Evolutionary conservation across 2,329 filamentous ascomycete species (phyloP).

Genomic region (Colletotrichum tanaceti): DNA sequence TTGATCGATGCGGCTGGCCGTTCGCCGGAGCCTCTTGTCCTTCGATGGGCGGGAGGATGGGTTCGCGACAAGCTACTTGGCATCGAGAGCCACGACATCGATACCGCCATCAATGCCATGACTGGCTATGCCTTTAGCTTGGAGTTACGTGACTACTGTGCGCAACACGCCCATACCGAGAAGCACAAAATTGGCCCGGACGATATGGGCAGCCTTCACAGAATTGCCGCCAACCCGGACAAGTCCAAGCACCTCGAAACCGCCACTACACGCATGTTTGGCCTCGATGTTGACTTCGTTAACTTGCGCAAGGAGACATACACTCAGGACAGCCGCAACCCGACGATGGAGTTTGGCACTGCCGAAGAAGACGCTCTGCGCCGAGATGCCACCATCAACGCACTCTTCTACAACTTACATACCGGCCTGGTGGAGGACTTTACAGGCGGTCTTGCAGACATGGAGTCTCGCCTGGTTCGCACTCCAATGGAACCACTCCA

Average conservation of each 20-base stretch:
- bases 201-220: conserved; percentile 82
- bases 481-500: conserved; percentile 90
- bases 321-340: conserved; percentile 87
- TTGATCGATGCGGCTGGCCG: conserved; percentile 68
- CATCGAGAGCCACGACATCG: conserved; percentile 81
- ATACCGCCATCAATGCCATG: conserved; percentile 87
- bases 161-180: conserved; percentile 66
- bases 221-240: conserved; percentile 90
- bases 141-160: conserved; percentile 76
- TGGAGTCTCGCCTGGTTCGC: conserved; percentile 77
- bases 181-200: conserved; percentile 69
- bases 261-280: conserved; percentile 85
- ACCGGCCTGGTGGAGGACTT: conserved; percentile 86
- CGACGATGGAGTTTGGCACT: conserved; percentile 92
- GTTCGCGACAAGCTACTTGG: conserved; percentile 85
- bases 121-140: conserved; percentile 82
- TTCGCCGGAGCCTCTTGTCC: conserved; percentile 66
- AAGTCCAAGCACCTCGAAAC: conserved; percentile 98
- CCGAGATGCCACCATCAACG: conserved; percentile 93
- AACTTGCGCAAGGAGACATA: conserved; percentile 95
- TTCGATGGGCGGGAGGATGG: conserved; percentile 89
- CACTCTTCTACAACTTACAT: conserved; percentile 94
- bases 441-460: conserved; percentile 80
- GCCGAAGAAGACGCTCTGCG: conserved; percentile 89
- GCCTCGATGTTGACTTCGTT: conserved; percentile 91